Evolutionary conservation across 352 stramenopile genomes (phyloP).

Genomic region (Phytophthora europaea): DNA sequence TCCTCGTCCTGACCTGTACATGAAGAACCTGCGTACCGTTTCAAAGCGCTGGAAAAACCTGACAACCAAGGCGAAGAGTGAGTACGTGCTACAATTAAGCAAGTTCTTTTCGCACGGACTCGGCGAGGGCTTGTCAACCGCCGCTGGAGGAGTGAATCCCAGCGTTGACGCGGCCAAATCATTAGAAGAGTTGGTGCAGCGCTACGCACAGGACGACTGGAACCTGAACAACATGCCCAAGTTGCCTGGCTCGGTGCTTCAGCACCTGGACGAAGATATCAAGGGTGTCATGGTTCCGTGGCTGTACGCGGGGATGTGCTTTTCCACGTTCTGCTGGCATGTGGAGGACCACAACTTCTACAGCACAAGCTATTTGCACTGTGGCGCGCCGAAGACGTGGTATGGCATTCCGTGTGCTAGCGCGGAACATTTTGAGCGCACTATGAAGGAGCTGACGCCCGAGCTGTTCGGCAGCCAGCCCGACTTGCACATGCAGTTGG

Average conservation of each 20-base stretch:
- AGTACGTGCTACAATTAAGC: slow-evolving; percentile 46
- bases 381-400: slow-evolving; percentile 98
- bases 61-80: slow-evolving; percentile 38
- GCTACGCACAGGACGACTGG: slow-evolving; percentile 93
- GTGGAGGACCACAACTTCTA: slow-evolving; percentile 99
- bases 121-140: slow-evolving; percentile 25
- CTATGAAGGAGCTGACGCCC: slow-evolving; percentile 93
- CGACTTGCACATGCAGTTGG: slow-evolving; percentile 95
- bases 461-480: slow-evolving; percentile 95
- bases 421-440: slow-evolving; percentile 92
- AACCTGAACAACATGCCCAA: slow-evolving; percentile 99
- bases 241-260: slow-evolving; percentile 93
- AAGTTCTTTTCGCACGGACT: slow-evolving; percentile 73
- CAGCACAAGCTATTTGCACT: slow-evolving; percentile 99
- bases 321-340: slow-evolving; percentile 99
- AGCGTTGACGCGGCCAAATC: slow-evolving; percentile 28
- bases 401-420: slow-evolving; percentile 96
- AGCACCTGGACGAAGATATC: slow-evolving; percentile 97
- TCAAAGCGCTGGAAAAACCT: slow-evolving; percentile 66
- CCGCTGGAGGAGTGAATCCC: slow-evolving; percentile 27
- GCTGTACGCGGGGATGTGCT: slow-evolving; percentile 99
- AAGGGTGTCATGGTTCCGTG: slow-evolving; percentile 99
- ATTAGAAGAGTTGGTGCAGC: slow-evolving; percentile 67
- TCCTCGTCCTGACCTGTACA: slow-evolving; percentile 65
- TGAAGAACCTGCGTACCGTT: slow-evolving; percentile 63